phyloP scores from a whole-genome alignment of 2,329 filamentous ascomycete genomes.

The Xylaria sp. region DNA sequence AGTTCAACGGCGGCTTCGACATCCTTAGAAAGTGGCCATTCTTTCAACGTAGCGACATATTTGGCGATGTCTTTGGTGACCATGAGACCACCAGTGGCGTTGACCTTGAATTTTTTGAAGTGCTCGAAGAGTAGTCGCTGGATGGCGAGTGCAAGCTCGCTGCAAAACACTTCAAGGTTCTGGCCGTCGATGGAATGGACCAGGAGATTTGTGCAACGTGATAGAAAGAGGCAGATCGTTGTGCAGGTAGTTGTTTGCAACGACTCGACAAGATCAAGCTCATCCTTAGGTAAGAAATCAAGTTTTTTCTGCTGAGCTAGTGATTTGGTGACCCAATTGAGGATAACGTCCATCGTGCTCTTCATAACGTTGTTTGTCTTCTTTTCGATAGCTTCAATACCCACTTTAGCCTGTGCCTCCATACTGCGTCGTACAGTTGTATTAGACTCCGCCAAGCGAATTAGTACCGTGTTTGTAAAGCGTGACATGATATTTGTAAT shows the following conservation, averaged over 20 bases:
- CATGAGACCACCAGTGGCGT: conserved; percentile 91
- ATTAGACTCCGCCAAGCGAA: conserved; percentile 88
- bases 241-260: conserved; percentile 89
- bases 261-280: conserved; percentile 73
- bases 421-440: conserved; percentile 90
- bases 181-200: conserved; percentile 80
- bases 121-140: conserved; percentile 87
- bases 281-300: conserved; percentile 89
- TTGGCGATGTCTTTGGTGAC: conserved; percentile 96
- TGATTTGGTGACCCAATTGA: conserved; percentile 80
- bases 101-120: conserved; percentile 93
- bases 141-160: conserved; percentile 84
- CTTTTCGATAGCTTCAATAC: conserved; percentile 82
- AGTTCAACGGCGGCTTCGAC: conserved; percentile 80
- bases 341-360: conserved; percentile 70
- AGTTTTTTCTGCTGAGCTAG: conserved; percentile 84
- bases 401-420: conserved; percentile 81
- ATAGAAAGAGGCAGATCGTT: conserved; percentile 82
- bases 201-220: conserved; percentile 71
- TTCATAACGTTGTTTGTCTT: conserved; percentile 76
- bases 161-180: conserved; percentile 84
- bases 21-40: conserved; percentile 80
- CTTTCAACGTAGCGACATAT: conserved; percentile 86
- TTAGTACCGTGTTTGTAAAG: conserved; percentile 88
- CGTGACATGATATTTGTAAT: conserved; percentile 94